Conservation (phyloP, 495 filamentous ascomycete species). For the Talaromyces liani region DNA sequence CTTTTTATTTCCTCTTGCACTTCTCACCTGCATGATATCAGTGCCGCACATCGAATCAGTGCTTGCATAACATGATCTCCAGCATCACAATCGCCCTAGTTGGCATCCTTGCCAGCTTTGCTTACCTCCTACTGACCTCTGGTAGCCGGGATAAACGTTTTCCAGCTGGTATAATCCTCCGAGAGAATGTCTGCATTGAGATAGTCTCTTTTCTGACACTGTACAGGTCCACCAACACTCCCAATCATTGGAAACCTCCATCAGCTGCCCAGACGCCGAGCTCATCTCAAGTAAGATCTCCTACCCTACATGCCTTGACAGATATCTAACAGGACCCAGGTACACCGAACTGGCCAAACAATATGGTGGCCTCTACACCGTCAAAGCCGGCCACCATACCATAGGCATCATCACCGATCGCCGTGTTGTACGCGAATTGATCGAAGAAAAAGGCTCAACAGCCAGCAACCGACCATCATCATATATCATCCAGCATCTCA, state of each 20-base stretch:
- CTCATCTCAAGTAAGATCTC: background rate
- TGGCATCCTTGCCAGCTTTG: background rate
- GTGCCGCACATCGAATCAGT: background rate
- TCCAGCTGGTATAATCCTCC: background rate
- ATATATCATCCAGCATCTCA: conserved; percentile 14
- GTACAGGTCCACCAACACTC: conserved; percentile 37
- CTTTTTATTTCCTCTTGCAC: background rate
- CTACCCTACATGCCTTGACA: background rate
- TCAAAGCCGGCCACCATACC: conserved; percentile 17
- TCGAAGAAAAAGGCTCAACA: conserved; percentile 22
- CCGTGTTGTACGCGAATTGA: conserved; percentile 18
- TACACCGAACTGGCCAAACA: conserved; percentile 14
- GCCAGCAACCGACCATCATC: conserved; percentile 16
- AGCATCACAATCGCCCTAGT: background rate
- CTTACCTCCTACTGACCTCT: background rate
- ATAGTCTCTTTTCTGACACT: conserved; percentile 27
- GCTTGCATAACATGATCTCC: background rate
- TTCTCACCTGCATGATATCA: background rate
- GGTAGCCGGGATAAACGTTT: background rate
- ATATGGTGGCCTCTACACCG: conserved; percentile 18
- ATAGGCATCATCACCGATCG: conserved; percentile 21
- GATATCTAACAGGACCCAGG: conserved; percentile 6
- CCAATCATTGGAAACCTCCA: conserved; percentile 30
- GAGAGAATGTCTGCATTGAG: background rate
- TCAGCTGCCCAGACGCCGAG: conserved; percentile 13